Base-by-base conservation (phyloP, 345 rosid species). In the Gossypium bickii region DNA sequence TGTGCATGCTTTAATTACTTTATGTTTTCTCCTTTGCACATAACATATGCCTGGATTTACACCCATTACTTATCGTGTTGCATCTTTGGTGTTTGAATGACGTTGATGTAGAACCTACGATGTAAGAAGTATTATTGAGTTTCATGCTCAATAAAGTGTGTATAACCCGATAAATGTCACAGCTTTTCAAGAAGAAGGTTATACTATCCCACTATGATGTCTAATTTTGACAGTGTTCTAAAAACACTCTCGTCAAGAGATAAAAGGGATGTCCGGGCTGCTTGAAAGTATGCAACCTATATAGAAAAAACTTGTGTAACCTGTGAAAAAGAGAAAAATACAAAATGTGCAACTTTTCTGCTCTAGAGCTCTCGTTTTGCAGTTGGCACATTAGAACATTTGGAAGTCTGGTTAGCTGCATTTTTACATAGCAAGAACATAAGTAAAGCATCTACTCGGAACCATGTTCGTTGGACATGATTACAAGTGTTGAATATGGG, bases 1-100 rank as follows among this genome's bases (percentile, higher is more conserved):
- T 11, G 29, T 16, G 57, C 80, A 27, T 49, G 43, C 67, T 48
- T 70, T 66, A 56, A 17, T 67, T 27, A 16, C 55, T 74, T 66
- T 79, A 20, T 43, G 17, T 5, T 66, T 47, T 76, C 63, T 69
- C 60, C 1, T 48, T 57, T 12, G 25, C 73, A 16, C 59, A 69
- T 16, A 9, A 20, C 9, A 5, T 51, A 49, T 69, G 9, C 25
- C 43, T 69, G 44, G 60, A 51, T 18, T 69, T 69, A 52, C 47
- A 27, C 22, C 22, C 13, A 3, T 15, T 47, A 12, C 27, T 45
- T 2, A 29, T 47, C 0, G 17, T 24, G 55, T 67, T 2, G 3
- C 52, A 6, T 24, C 41, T 65, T 47, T 48, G 49, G 57, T 48
- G 57, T 67, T 48, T 67, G 41, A 24, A 22, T 8, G 41, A 67